These are phyloP conservation scores for Tulasnella sp. DNA, from an alignment of 768 basidiomycete species.

Conservation along the genomic window DNA sequence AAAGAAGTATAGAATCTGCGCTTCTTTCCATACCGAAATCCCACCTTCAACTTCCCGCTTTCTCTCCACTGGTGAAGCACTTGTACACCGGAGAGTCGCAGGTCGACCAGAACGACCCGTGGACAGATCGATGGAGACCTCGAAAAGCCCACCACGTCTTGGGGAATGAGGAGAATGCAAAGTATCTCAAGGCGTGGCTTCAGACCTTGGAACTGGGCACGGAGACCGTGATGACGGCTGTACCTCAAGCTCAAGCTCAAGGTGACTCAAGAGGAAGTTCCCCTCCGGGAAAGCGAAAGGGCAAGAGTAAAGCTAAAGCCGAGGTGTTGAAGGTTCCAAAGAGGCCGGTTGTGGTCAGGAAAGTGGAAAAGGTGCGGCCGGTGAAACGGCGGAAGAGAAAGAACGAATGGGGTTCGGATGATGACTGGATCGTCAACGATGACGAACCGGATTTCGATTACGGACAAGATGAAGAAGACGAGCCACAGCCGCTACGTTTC, in stretches of 20 bases:
- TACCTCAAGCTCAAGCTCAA: background rate
- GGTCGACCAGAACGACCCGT: slow-evolving; percentile 41
- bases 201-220: slow-evolving; percentile 61
- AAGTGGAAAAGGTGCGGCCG: slow-evolving; percentile 19
- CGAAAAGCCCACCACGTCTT: slow-evolving; percentile 67
- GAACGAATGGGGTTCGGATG: slow-evolving; percentile 32
- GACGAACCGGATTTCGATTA: slow-evolving; percentile 41
- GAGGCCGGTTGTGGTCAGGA: slow-evolving; percentile 25
- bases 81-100: background rate
- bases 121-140: slow-evolving; percentile 76
- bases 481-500: slow-evolving; percentile 19
- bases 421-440: slow-evolving; percentile 54
- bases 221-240: slow-evolving; percentile 30
- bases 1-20: background rate
- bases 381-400: slow-evolving; percentile 24
- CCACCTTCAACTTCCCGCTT: background rate
- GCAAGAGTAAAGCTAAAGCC: slow-evolving; percentile 29
- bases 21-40: background rate
- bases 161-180: slow-evolving; percentile 67
- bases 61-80: background rate
- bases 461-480: slow-evolving; percentile 36
- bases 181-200: slow-evolving; percentile 76
- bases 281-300: background rate
- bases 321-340: slow-evolving; percentile 33
- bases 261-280: background rate